phyloP scores from a whole-genome alignment of 768 basidiomycete genomes.

The Phlegmacium glaucopus region DNA sequence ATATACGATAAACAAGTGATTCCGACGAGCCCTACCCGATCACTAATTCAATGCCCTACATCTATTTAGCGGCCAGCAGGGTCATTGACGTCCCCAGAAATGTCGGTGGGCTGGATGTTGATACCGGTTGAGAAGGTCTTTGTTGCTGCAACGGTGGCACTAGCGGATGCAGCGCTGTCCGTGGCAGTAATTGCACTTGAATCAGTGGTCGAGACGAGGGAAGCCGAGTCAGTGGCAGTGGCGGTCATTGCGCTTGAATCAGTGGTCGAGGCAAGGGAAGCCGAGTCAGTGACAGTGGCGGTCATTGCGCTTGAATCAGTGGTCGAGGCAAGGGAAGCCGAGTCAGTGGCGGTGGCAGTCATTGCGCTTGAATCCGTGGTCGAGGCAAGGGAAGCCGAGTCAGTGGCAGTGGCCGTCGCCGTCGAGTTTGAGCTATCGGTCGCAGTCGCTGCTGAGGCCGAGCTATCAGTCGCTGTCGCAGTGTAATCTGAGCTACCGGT shows the following conservation, averaged over 20 bases:
- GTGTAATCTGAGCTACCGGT: too few relatives aligned
- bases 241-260: conserved; percentile 3
- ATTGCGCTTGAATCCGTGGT: conserved; percentile 1
- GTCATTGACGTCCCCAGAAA: conserved; percentile 29
- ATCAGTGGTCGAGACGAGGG: conserved; percentile 4
- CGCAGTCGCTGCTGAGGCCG: too few relatives aligned
- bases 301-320: conserved; percentile 7
- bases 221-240: conserved; percentile 8
- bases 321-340: conserved; percentile 7
- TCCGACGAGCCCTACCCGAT: background rate
- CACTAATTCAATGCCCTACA: too few relatives aligned
- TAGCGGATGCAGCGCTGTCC: conserved; percentile 12
- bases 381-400: background rate
- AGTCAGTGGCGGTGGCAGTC: background rate
- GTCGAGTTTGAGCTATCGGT: too few relatives aligned
- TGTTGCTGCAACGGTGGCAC: conserved; percentile 10
- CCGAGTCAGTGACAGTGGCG: conserved; percentile 5
- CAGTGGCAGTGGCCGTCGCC: too few relatives aligned
- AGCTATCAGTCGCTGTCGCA: too few relatives aligned
- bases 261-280: too few relatives aligned
- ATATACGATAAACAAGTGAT: conserved; percentile 4
- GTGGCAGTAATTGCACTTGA: conserved; percentile 4
- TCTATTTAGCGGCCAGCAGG: conserved; percentile 21
- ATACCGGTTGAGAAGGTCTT: conserved; percentile 7
- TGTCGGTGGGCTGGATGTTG: conserved; percentile 21